Evolutionary conservation across 768 basidiomycete species (phyloP).

Genomic region (Gymnopilus dilepis): DNA sequence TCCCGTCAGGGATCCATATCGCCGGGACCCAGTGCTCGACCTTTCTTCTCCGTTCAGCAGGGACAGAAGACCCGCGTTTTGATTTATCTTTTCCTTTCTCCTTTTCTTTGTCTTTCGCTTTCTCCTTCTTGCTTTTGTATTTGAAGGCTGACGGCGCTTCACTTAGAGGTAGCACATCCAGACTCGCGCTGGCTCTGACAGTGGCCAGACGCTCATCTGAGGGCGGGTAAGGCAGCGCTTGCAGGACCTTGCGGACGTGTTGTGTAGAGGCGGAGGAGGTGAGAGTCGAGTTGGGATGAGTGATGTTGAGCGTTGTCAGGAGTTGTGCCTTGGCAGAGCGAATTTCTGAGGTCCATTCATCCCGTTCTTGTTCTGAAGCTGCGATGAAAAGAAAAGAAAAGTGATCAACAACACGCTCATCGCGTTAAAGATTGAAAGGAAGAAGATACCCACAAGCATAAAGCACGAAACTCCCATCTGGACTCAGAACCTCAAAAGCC

Average conservation of each 20-base stretch:
- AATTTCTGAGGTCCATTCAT: slow-evolving; percentile 71
- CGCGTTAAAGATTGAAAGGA: neutral
- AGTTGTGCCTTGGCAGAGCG: slow-evolving; percentile 71
- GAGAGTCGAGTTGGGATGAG: slow-evolving; percentile 80
- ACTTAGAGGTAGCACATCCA: slow-evolving; percentile 14
- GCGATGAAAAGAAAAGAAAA: slow-evolving; percentile 1
- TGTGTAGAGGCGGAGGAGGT: slow-evolving; percentile 78
- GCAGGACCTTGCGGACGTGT: slow-evolving; percentile 74
- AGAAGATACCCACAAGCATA: slow-evolving; percentile 58
- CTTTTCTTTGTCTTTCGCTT: slow-evolving; percentile 19
- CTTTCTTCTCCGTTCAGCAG: slow-evolving; percentile 47
- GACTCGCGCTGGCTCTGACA: slow-evolving; percentile 26
- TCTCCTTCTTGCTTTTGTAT: slow-evolving; percentile 7
- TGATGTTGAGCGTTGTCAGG: slow-evolving; percentile 72
- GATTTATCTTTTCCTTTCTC: slow-evolving; percentile 23
- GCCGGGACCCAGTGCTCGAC: slow-evolving; percentile 90
- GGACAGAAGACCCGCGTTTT: slow-evolving; percentile 19
- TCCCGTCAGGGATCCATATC: slow-evolving; percentile 90
- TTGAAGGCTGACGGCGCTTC: neutral
- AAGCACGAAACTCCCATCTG: slow-evolving; percentile 76
- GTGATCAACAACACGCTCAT: neutral
- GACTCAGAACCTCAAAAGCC: slow-evolving; percentile 73
- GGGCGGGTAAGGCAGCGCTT: slow-evolving; percentile 73
- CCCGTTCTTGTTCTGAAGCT: slow-evolving; percentile 62
- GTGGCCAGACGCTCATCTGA: slow-evolving; percentile 50